A percentile compares a stretch with the other conserved stretches of the same genome.
Conservation (phyloP, 805 yeast genomes). For the Lachancea nothofagi region DNA sequence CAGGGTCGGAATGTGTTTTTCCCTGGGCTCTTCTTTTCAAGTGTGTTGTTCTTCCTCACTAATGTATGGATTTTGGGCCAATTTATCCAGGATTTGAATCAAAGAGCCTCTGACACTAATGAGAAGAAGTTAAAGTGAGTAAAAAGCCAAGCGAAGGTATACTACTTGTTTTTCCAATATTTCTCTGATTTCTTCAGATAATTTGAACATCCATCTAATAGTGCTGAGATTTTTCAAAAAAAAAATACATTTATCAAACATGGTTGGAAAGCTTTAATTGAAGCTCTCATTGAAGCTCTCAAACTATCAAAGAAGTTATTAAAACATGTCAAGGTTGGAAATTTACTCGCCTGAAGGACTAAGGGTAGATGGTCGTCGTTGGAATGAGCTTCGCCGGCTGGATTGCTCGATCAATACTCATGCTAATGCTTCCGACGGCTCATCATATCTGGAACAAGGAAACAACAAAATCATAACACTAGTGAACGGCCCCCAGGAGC, state of each 20-base stretch:
- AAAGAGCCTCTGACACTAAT: background rate
- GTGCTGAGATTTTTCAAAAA: background rate
- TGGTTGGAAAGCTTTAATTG: slow-evolving; percentile 1
- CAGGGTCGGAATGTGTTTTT: slow-evolving; percentile 61
- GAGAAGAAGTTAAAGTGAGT: slow-evolving; percentile 3
- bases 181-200: no score
- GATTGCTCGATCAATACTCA: slow-evolving; percentile 82
- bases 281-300: background rate
- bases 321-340: slow-evolving; percentile 61
- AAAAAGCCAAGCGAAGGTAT: no score
- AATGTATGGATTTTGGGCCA: slow-evolving; percentile 58
- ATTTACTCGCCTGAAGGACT: slow-evolving; percentile 93
- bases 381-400: slow-evolving; percentile 86
- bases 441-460: slow-evolving; percentile 88
- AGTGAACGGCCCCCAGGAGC: slow-evolving; percentile 89
- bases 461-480: slow-evolving; percentile 81
- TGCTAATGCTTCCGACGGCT: slow-evolving; percentile 84
- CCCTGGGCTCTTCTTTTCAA: slow-evolving; percentile 50
- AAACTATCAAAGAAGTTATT: background rate
- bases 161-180: no score
- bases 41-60: slow-evolving; percentile 52
- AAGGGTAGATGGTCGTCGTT: slow-evolving; percentile 87
- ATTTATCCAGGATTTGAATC: slow-evolving; percentile 42
- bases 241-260: background rate
- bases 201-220: background rate